Percentiles rank a stretch among this genome's conserved stretches.
Evolutionary conservation across 2,329 filamentous ascomycete species (phyloP).

Genomic region (Hymenoscyphus repandus): DNA sequence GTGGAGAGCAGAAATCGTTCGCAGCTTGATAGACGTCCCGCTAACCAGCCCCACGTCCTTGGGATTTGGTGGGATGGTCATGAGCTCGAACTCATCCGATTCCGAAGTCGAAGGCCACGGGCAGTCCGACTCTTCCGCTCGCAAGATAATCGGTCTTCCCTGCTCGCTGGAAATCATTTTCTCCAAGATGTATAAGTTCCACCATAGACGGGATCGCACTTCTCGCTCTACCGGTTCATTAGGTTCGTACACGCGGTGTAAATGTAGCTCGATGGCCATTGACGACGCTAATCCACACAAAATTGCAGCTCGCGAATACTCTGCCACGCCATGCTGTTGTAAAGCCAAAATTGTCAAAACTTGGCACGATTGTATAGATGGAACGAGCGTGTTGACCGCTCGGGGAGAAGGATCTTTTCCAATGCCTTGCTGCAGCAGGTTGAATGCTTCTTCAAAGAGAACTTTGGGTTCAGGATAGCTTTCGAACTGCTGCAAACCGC

Average conservation of each 20-base stretch:
- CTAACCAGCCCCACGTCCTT: conserved; percentile 9
- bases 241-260: conserved; percentile 22
- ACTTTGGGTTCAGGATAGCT: conserved; percentile 17
- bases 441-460: conserved; percentile 23
- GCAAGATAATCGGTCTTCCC: conserved; percentile 25
- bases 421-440: conserved; percentile 16
- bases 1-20: conserved; percentile 27
- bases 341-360: conserved; percentile 26
- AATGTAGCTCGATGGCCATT: conserved; percentile 29
- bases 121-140: conserved; percentile 25
- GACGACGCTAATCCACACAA: conserved; percentile 24
- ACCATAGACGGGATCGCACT: conserved; percentile 28
- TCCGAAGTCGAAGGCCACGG: conserved; percentile 27
- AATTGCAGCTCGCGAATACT: conserved; percentile 27
- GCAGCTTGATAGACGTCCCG: conserved; percentile 20
- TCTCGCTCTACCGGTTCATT: conserved; percentile 24
- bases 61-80: conserved; percentile 13
- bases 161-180: conserved; percentile 29
- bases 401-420: conserved; percentile 4
- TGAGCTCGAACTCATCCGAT: conserved; percentile 30
- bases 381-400: conserved; percentile 19
- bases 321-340: conserved; percentile 29
- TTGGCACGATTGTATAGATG: conserved; percentile 27
- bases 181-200: conserved; percentile 30
- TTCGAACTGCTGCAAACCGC: conserved; percentile 7